Percentiles rank a stretch among this genome's conserved stretches.
Evolutionary conservation across 495 filamentous ascomycete genomes (phyloP).

Genomic region (Penicillium lagena): DNA sequence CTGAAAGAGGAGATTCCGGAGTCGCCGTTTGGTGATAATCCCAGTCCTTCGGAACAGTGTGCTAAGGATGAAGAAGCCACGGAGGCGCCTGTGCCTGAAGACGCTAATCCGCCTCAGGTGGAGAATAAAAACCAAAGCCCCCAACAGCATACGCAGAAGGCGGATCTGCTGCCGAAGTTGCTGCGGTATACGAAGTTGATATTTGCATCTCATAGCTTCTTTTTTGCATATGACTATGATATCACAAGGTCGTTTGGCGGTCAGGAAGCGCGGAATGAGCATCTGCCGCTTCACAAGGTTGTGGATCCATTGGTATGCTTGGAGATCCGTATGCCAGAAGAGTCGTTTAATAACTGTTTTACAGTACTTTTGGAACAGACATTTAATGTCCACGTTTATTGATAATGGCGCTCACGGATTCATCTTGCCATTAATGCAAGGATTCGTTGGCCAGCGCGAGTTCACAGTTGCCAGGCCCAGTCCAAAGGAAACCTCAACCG

Average conservation of each 20-base stretch:
- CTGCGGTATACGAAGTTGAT: slow-evolving; percentile 74
- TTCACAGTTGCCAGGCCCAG: slow-evolving; percentile 57
- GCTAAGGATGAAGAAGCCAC: slow-evolving; percentile 3
- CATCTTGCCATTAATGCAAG: slow-evolving; percentile 82
- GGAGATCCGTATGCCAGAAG: background rate
- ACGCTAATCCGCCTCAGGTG: slow-evolving; percentile 15
- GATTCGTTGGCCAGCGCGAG: slow-evolving; percentile 82
- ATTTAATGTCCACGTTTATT: slow-evolving; percentile 69
- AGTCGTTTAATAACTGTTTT: slow-evolving; percentile 10
- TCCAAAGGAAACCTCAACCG: slow-evolving; percentile 5
- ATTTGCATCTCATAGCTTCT: slow-evolving; percentile 79
- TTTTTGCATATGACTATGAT: slow-evolving; percentile 88
- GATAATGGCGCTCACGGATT: slow-evolving; percentile 54
- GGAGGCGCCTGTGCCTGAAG: slow-evolving; percentile 8
- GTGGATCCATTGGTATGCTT: slow-evolving; percentile 64
- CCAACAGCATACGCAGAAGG: slow-evolving; percentile 15
- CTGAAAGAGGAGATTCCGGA: slow-evolving; percentile 17
- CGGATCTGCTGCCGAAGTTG: slow-evolving; percentile 72
- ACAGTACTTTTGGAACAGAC: slow-evolving; percentile 85
- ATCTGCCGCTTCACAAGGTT: slow-evolving; percentile 57
- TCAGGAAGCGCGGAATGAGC: slow-evolving; percentile 30
- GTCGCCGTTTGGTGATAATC: slow-evolving; percentile 17
- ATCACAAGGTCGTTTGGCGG: slow-evolving; percentile 61
- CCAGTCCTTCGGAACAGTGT: slow-evolving; percentile 5
- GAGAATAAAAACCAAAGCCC: slow-evolving; percentile 17